Evolutionary conservation across 768 basidiomycete genomes (phyloP).

Genomic region (Tephrocybe sp.): DNA sequence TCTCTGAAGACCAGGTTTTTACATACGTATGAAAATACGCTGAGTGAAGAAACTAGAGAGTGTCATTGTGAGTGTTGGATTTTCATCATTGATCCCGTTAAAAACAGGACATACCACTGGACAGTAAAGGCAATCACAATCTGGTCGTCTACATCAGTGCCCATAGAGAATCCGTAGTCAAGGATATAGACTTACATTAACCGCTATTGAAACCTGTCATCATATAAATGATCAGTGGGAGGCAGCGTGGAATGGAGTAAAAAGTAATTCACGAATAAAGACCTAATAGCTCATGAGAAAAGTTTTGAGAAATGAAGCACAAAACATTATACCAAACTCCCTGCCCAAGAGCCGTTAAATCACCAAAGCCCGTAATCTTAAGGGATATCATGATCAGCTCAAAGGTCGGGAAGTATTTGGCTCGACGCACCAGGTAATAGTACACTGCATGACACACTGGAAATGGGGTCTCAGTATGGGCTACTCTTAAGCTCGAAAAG

Average conservation of each 20-base stretch:
- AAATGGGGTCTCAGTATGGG: not conserved
- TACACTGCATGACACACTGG: conserved; percentile 43
- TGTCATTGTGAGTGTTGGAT: not conserved
- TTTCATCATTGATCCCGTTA: too few species aligned
- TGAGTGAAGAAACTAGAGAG: conserved; percentile 37
- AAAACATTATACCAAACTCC: conserved; percentile 37
- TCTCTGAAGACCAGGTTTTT: not conserved
- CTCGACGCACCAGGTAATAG: conserved; percentile 37
- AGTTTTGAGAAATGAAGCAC: not conserved
- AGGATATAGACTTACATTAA: conserved; percentile 29
- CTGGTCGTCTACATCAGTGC: conserved; percentile 20
- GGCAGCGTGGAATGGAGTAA: not conserved
- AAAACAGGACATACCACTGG: conserved; percentile 33
- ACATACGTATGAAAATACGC: conserved; percentile 38
- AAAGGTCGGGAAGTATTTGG: not conserved
- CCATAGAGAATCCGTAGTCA: not conserved
- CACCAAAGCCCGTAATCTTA: conserved; percentile 40
- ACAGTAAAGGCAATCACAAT: conserved; percentile 41
- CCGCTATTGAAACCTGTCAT: conserved; percentile 33
- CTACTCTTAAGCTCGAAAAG: not conserved
- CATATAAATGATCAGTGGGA: not conserved
- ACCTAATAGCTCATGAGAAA: conserved; percentile 18
- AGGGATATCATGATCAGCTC: not conserved
- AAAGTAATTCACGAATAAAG: conserved; percentile 33
- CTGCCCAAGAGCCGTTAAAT: conserved; percentile 24